Evolutionary conservation across 1,284 basidiomycete species (phyloP).

Genomic region (Rhizoctonia solani): DNA sequence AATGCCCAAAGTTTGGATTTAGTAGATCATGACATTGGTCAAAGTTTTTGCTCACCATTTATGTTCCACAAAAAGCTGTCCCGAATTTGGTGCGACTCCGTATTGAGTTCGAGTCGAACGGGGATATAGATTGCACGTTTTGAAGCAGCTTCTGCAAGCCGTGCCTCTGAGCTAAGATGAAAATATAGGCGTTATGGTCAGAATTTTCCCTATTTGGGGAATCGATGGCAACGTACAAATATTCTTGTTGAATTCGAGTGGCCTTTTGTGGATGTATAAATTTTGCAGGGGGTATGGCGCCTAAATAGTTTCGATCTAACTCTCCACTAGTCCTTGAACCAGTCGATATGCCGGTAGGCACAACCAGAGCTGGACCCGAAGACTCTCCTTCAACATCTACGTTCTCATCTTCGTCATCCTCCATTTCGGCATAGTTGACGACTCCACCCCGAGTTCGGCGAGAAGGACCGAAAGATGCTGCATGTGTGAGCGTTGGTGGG

Average conservation of each 20-base stretch:
- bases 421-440: constrained; percentile 88
- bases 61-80: constrained; percentile 98
- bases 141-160: constrained; percentile 66
- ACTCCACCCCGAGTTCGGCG: constrained; percentile 61
- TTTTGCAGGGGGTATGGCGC: constrained; percentile 78
- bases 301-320: constrained; percentile 86
- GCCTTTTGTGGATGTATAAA: constrained; percentile 70
- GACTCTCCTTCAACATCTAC: constrained; percentile 36
- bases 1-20: too few species aligned
- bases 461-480: constrained; percentile 32
- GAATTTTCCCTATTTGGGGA: constrained; percentile 13
- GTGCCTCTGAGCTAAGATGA: constrained; percentile 60
- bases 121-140: constrained; percentile 78
- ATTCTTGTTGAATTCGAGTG: constrained; percentile 65
- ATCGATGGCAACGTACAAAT: constrained; percentile 60
- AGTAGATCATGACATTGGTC: not conserved
- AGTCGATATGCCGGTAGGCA: constrained; percentile 39
- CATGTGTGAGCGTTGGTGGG: constrained; percentile 22
- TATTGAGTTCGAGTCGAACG: constrained; percentile 93
- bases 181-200: not conserved
- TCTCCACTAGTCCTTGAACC: constrained; percentile 55
- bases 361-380: constrained; percentile 34
- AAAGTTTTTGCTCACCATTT: constrained; percentile 53
- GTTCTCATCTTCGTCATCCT: constrained; percentile 43
- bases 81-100: constrained; percentile 86